Conservation (phyloP, 2,329 filamentous ascomycete species). For the Fusarium armeniacum region DNA sequence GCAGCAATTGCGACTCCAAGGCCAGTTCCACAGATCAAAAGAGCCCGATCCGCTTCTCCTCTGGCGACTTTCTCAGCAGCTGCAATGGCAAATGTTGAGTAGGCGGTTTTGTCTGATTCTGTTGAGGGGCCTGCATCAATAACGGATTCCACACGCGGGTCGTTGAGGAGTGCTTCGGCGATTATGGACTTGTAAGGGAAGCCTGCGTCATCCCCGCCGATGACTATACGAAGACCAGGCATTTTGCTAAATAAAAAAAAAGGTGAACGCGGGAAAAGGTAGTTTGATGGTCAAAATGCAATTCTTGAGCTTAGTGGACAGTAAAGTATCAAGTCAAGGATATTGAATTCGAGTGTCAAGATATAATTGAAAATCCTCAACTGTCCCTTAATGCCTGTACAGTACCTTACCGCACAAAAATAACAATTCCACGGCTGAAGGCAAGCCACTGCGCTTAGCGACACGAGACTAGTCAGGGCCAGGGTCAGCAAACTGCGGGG, state of each 20-base stretch:
- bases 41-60: background rate
- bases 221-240: background rate
- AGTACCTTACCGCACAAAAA: too few species aligned
- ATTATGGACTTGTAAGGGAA: background rate
- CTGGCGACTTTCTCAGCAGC: background rate
- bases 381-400: background rate
- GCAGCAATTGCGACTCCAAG: background rate
- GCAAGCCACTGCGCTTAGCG: background rate
- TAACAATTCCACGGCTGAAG: background rate
- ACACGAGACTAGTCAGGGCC: background rate
- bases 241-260: too few species aligned
- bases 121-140: background rate
- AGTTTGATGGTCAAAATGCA: background rate
- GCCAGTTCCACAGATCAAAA: background rate
- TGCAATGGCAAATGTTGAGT: background rate
- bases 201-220: background rate
- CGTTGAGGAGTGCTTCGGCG: background rate
- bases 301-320: background rate
- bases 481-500: background rate
- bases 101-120: background rate
- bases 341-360: background rate
- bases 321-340: rapidly evolving
- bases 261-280: too few species aligned
- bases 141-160: background rate
- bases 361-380: background rate